Base-by-base conservation (phyloP, 306 rosid genomes). In the Castanea sativa region DNA sequence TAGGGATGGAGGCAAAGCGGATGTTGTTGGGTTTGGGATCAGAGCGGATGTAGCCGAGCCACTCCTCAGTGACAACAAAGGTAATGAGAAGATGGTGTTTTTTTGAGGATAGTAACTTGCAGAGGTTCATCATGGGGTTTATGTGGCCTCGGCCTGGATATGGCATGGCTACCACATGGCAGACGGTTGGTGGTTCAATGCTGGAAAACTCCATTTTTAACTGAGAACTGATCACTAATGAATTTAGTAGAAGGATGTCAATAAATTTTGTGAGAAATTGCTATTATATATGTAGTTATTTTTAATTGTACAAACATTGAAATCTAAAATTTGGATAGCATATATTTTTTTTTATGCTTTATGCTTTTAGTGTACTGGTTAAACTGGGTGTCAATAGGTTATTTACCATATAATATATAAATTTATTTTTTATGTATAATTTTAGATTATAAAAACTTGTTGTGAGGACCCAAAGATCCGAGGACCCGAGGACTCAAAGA, bases 111-210 rank as follows among this genome's bases (percentile, higher is more conserved):
- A 83, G 57, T 14, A 79, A 55, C 35, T 83, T 83, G 87, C 87
- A 83, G 78, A 83, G 27, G 81, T 55, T 79, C 78, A 79, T 79
- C 81, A 83, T 55, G 9, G 84, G 60, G 69, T 84, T 84, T 63
- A 87, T 32, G 58, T 83, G 87, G 30, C 90, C 84, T 43, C 84
- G 49, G 29, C 85, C 84, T 11, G 90, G 88, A 23, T 8, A 84
- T 1, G 90, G 88, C 78, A 84, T 21, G 5, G 82, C 88, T 45
- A 81, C 71, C 20, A 79, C 52, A 80, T 87, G 90, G 74, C 60
- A 65, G 41, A 73, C n/a, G 5, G 60, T 1, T 19, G 4, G 21
- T 55, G 57, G n/a, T 2, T 79, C 35, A 6, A 30, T 25, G 9
- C 4, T 5, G 7, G 33, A 21, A 12, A 25, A 11, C 13, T 59